Conservation (phyloP, 805 yeast species). For the Metschnikowia proteae region DNA sequence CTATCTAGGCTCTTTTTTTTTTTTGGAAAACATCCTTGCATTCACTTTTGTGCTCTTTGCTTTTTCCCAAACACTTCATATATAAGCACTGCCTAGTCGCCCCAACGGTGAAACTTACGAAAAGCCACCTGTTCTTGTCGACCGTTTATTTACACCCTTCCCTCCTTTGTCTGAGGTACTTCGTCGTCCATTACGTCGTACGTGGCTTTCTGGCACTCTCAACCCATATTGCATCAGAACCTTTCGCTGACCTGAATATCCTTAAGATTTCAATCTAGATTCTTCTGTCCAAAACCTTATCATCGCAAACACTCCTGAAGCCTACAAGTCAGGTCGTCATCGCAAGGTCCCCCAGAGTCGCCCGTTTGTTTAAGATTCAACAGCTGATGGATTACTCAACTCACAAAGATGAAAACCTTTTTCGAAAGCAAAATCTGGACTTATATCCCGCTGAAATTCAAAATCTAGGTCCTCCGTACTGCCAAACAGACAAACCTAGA, state of each 20-base stretch:
- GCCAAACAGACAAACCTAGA: background rate
- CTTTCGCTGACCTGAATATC: background rate
- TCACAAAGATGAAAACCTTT: background rate
- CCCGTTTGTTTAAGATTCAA: background rate
- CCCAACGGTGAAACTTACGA: background rate
- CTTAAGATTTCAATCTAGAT: background rate
- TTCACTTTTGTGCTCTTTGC: constrained; percentile 3
- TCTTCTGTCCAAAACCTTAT: background rate
- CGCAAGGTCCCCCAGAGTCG: background rate
- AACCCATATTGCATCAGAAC: background rate
- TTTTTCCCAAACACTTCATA: background rate
- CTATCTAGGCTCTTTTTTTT: constrained; percentile 1
- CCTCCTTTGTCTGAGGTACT: background rate
- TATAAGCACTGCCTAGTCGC: background rate
- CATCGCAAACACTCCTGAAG: background rate
- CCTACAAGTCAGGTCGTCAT: background rate
- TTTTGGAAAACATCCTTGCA: constrained; percentile 1
- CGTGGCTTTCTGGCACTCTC: background rate
- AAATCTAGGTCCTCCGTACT: constrained; percentile 3
- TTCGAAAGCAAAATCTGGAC: background rate
- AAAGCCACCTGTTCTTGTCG: background rate
- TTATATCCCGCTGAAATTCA: background rate
- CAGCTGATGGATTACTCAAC: constrained; percentile 3
- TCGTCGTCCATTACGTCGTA: background rate
- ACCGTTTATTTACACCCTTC: background rate